Evolutionary conservation across 2,329 filamentous ascomycete genomes (phyloP).

Genomic region (Penicillium sp.): DNA sequence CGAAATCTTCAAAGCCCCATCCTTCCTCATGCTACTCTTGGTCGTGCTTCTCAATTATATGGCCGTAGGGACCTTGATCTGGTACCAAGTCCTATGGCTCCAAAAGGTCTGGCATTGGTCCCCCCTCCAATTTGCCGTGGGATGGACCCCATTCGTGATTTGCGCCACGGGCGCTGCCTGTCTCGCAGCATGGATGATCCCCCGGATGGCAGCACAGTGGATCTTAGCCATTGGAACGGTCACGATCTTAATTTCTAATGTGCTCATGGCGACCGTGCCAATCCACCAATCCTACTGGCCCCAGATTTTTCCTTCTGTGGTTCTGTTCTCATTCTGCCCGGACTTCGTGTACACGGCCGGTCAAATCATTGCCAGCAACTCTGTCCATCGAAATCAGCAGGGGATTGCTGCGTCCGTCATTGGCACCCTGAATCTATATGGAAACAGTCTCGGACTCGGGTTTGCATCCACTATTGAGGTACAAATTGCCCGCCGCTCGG

Average conservation of each 20-base stretch:
- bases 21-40: slow-evolving; percentile 45
- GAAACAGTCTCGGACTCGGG: slow-evolving; percentile 44
- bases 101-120: slow-evolving; percentile 44
- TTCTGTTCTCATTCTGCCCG: slow-evolving; percentile 42
- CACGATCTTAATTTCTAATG: slow-evolving; percentile 29
- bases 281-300: slow-evolving; percentile 48
- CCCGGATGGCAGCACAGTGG: slow-evolving; percentile 48
- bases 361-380: slow-evolving; percentile 55
- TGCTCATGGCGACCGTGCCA: slow-evolving; percentile 47
- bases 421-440: slow-evolving; percentile 47
- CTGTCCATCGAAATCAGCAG: slow-evolving; percentile 49
- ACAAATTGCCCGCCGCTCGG: slow-evolving; percentile 19
- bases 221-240: slow-evolving; percentile 48
- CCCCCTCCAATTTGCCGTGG: slow-evolving; percentile 41
- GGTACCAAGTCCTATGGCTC: slow-evolving; percentile 50
- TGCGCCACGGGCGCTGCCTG: slow-evolving; percentile 39
- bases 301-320: slow-evolving; percentile 41
- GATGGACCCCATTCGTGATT: slow-evolving; percentile 45
- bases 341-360: slow-evolving; percentile 53
- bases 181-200: slow-evolving; percentile 48
- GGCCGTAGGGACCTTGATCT: slow-evolving; percentile 49
- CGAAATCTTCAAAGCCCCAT: slow-evolving; percentile 46
- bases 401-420: slow-evolving; percentile 53
- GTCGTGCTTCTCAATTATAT: slow-evolving; percentile 50
- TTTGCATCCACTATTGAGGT: slow-evolving; percentile 45